Base-by-base conservation (phyloP, 1,139 yeast species). In the Candida sanyaensis region DNA sequence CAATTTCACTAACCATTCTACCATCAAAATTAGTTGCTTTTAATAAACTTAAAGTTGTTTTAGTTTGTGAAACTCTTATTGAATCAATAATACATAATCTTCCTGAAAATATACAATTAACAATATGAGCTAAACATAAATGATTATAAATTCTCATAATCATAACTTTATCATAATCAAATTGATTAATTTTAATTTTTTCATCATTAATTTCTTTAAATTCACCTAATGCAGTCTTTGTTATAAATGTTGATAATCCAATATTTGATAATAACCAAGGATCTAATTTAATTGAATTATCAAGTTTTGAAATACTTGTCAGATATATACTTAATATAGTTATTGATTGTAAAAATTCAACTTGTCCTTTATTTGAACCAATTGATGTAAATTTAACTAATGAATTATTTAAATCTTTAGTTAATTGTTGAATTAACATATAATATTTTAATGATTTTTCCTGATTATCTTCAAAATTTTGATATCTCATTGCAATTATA, bases 11-110 rank as follows among this genome's bases (percentile, higher is more conserved):
- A 12, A 88, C 86, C 84, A 88, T 87, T 51, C 96, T 68, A 11
- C 91, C 92, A 61, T 88, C 96, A 60, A 88, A 88, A 58, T 86
- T 86, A 3, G 93, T 86, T 0, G 93, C 83, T 41, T 81, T 74
- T 1, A 84, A 75, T 36, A 86, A 68, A 37, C 84, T 82, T 42
- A 86, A 68, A 1, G 86, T 79, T 7, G 86, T 75, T 23, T 82
- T 75, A 50, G 91, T 84, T 55, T 82, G 78, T 52, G 80, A 83
- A 44, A 87, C 65, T 49, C 92, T 69, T 33, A 78, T 72, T 52
- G 81, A 86, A 60, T 87, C 93, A 7, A 88, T 66, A n/a, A 86
- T 72, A 57, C 92, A 84, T 78, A 83, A 83, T 55, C 93, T 68
- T 0, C 96, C 96, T 2, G 87, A 78, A 57, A 85, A 77, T 9